A percentile compares a stretch with the other conserved stretches of the same genome.
Conservation (phyloP, 805 yeast genomes). For the Saitoella complicata region DNA sequence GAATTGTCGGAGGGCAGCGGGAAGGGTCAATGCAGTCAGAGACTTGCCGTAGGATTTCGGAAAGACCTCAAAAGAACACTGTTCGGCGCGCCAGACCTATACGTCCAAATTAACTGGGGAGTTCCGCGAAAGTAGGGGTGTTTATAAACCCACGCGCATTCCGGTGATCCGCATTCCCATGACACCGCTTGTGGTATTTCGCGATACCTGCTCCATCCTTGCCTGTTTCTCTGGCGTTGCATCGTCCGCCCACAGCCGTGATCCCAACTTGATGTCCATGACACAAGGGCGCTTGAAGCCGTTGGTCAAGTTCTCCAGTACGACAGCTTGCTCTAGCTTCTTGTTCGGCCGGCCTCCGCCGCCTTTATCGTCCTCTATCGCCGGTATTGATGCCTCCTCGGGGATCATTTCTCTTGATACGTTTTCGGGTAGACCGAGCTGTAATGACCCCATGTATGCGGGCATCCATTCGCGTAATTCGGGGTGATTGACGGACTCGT, state of each 20-base stretch:
- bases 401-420: slow-evolving; percentile 7
- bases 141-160: slow-evolving; percentile 37
- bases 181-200: slow-evolving; percentile 64
- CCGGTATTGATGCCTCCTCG: slow-evolving; percentile 9
- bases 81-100: slow-evolving; percentile 12
- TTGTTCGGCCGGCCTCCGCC: slow-evolving; percentile 10
- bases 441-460: slow-evolving; percentile 41
- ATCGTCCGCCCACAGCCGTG: slow-evolving; percentile 41
- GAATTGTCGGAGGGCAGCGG: slow-evolving; percentile 30
- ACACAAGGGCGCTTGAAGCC: slow-evolving; percentile 55
- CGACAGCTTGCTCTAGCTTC: slow-evolving; percentile 26
- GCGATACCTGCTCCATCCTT: slow-evolving; percentile 48
- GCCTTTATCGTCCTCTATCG: slow-evolving; percentile 15
- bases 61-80: slow-evolving; percentile 27
- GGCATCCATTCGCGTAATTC: slow-evolving; percentile 31
- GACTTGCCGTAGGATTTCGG: slow-evolving; percentile 61
- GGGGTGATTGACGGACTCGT: slow-evolving; percentile 17
- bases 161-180: slow-evolving; percentile 74
- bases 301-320: slow-evolving; percentile 50
- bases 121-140: too few species aligned
- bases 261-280: slow-evolving; percentile 72
- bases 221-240: slow-evolving; percentile 43
- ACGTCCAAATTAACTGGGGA: too few species aligned
- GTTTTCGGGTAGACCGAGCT: slow-evolving; percentile 25
- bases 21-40: slow-evolving; percentile 29